Base-by-base conservation (phyloP, 2,329 filamentous ascomycete genomes). In the Akanthomyces lecanii region DNA sequence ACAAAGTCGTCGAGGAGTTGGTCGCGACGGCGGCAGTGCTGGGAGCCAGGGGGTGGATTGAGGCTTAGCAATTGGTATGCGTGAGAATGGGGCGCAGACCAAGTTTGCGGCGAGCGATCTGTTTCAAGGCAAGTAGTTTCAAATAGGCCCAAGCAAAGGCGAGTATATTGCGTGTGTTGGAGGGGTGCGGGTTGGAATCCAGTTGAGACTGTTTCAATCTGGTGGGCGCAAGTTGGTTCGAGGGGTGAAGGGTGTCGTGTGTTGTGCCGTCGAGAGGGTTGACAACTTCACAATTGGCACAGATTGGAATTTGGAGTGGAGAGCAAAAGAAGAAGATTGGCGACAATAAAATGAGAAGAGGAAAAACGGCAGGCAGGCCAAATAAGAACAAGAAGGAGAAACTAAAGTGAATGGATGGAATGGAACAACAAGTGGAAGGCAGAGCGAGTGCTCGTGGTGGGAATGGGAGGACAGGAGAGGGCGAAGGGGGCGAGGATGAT, bases 381-480 rank as follows among this genome's bases (percentile, higher is more conserved):
- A 16, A 45, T 40, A 60, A 56, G 28, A 52, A 52, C 38, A 28
- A 51, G 54, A 65, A 58, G 33, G 23, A 54, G 40, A 60, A 30
- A 54, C 56, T 45, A 54, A 54, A 56, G 44, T 25, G 58, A 60
- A 30, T 30, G 40, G n/a, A 33, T 45, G 40, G 50, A 53, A 57
- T 58, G 45, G 23, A 58, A 52, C 25, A 48, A 55, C 53, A 61
- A 57, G 55, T 54, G 55, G 38, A 53, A 48, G 44, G 36, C 50
- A 52, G 40, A 42, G 30, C 21, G 21, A 36, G 38, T 61, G 58
- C 58, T n/a, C 40, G 50, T 61, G 58, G 48, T 45, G 50, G 40
- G 18, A 47, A 45, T 54, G 58, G 47, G 58, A 61, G 57, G 57
- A 40, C 44, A 42, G 40, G 42, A 47, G 48, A 61, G 36, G 44